A percentile compares a stretch with the other conserved stretches of the same genome.
Conservation (phyloP, 176 grass and related monocot genomes). For the Sorghum bicolor region DNA sequence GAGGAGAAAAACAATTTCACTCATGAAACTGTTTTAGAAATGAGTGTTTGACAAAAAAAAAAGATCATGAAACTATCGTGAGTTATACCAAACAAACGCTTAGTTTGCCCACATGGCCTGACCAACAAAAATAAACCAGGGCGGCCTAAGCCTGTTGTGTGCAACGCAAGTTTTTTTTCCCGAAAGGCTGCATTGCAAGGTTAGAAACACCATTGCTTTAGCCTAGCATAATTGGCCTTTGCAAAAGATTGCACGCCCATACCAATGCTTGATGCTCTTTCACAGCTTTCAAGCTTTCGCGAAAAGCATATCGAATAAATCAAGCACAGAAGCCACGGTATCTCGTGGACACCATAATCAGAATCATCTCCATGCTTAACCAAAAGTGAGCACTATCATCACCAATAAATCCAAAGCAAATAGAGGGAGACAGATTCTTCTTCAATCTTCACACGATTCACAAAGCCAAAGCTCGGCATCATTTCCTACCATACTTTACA, state of each 20-base stretch:
- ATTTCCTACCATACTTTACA: constrained; percentile 10
- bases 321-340: constrained; percentile 17
- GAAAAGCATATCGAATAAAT: constrained; percentile 24
- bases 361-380: constrained; percentile 7
- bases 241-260: constrained; percentile 27
- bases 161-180: too few relatives aligned
- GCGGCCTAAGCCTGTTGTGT: too few relatives aligned
- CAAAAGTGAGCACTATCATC: constrained; percentile 24
- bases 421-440: constrained; percentile 12
- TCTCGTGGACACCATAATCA: constrained; percentile 28
- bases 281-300: constrained; percentile 32
- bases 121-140: too few relatives aligned
- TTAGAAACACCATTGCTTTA: not conserved
- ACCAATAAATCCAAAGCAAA: constrained; percentile 30
- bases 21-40: too few relatives aligned
- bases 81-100: too few relatives aligned
- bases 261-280: constrained; percentile 26
- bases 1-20: too few relatives aligned
- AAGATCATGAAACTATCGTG: too few relatives aligned
- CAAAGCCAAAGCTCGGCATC: constrained; percentile 16
- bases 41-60: too few relatives aligned
- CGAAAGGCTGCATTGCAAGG: too few relatives aligned
- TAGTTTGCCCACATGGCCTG: too few relatives aligned
- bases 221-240: not conserved
- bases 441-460: constrained; percentile 10